These are phyloP conservation scores for Kwoniella botswanensis DNA, from an alignment of 768 basidiomycete species.

Conservation along the genomic window DNA sequence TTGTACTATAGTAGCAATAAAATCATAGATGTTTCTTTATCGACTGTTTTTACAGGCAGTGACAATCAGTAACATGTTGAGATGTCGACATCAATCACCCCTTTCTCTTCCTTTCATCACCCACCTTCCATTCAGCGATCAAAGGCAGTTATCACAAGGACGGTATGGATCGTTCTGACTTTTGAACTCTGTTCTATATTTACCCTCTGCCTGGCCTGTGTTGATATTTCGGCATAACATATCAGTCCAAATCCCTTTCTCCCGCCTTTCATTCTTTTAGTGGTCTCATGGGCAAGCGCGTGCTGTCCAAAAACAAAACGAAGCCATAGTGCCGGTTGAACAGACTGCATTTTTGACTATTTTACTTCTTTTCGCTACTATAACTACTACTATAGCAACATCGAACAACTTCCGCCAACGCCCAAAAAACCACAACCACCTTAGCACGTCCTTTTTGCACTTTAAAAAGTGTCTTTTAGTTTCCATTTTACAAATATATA, in stretches of 20 bases:
- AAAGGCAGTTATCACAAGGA: background rate
- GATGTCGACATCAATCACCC: background rate
- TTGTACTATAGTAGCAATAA: too few relatives aligned
- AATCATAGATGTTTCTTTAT: too few relatives aligned
- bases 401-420: background rate
- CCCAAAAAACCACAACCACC: constrained; percentile 11
- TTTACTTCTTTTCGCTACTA: constrained; percentile 26
- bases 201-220: too few relatives aligned
- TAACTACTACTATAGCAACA: constrained; percentile 9
- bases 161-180: too few relatives aligned
- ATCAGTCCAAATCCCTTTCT: background rate
- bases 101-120: constrained; percentile 3
- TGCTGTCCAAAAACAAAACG: too few relatives aligned
- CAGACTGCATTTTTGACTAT: constrained; percentile 51
- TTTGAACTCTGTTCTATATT: too few relatives aligned
- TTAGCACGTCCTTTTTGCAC: background rate
- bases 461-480: background rate
- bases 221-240: background rate
- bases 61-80: background rate
- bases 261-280: background rate
- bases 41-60: background rate
- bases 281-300: background rate
- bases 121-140: background rate
- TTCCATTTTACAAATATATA: constrained; percentile 15
- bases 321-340: constrained; percentile 50